Base-by-base conservation (phyloP, 768 basidiomycete species). In the Scleroderma bovista region DNA sequence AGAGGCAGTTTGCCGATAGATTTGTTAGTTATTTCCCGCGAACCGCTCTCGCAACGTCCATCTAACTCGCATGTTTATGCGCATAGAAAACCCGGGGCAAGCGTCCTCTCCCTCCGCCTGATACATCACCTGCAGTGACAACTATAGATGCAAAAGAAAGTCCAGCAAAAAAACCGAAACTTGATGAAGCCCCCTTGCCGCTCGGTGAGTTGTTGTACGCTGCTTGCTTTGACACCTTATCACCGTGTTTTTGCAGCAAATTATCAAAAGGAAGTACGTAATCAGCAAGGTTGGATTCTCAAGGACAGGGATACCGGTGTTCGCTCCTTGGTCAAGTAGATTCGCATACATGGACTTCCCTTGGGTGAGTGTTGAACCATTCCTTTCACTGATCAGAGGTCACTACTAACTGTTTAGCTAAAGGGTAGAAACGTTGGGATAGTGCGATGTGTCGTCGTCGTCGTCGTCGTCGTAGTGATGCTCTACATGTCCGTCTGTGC, bases 31-130 rank as follows among this genome's bases (percentile, higher is more conserved):
- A 1, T 32, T 4, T 41, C 15, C 3, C 51, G 17, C 24, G 0
- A 15, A 32, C 22, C 13, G 20, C 12, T 22, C 16, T 19, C 11
- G 6, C 20, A 17, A 44, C 45, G 2, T 33, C 19, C 8, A 32
- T 10, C n/a, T 45, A 16, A 41, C 33, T 4, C 26, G 26, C 36
- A 7, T 13, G 19, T 23, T 23, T 34, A 15, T 46, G 33, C 34
- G n/a, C 15, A 22, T 60, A 83, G 81, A 82, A 75, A 76, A 75
- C 68, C 31, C 69, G 81, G 62, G 76, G 79, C 65, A 83, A 82
- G 70, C 79, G 81, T 57, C 70, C 13, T 31, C n/a, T 44, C 42
- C 39, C 67, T 60, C 62, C 68, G 54, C 70, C 72, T 65, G 73
- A 73, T 58, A 57, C 65, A 49, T 47, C 72, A 39, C 51, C 58